These are phyloP conservation scores for Aspergillus arachidicola DNA, from an alignment of 2,329 filamentous ascomycete genomes.

Conservation along the genomic window DNA sequence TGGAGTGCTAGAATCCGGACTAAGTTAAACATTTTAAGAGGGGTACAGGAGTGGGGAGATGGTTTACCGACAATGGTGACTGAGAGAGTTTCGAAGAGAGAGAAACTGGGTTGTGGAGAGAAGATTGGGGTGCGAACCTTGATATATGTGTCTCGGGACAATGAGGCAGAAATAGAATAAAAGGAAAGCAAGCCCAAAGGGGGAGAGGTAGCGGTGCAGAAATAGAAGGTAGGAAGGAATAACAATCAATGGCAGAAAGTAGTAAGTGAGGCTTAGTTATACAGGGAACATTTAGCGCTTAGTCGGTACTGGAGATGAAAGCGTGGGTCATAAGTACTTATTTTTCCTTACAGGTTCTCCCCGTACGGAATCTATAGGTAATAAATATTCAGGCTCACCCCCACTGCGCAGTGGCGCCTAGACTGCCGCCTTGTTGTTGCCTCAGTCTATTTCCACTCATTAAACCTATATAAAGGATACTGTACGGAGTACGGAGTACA, in stretches of 20 bases:
- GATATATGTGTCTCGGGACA: conserved; percentile 1
- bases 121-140: not conserved
- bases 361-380: not conserved
- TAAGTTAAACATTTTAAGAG: not conserved
- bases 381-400: not conserved
- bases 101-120: not conserved
- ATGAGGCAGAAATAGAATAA: not conserved
- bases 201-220: not conserved
- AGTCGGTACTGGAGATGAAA: not conserved
- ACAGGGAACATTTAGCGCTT: not conserved
- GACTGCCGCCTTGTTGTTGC: not conserved
- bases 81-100: not conserved
- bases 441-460: not conserved
- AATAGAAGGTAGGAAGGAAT: not conserved
- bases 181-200: not conserved
- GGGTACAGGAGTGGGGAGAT: not conserved
- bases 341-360: not conserved
- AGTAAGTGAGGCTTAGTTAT: conserved; percentile 4
- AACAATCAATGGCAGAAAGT: not conserved
- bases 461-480: no score
- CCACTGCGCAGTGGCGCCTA: not conserved
- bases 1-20: no score
- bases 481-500: not conserved
- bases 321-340: not conserved
- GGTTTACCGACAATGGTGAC: not conserved